A percentile compares a stretch with the other conserved stretches of the same genome.
These are phyloP conservation scores for Pichia inconspicua DNA, from an alignment of 1,139 yeast genomes.

Conservation along the genomic window DNA sequence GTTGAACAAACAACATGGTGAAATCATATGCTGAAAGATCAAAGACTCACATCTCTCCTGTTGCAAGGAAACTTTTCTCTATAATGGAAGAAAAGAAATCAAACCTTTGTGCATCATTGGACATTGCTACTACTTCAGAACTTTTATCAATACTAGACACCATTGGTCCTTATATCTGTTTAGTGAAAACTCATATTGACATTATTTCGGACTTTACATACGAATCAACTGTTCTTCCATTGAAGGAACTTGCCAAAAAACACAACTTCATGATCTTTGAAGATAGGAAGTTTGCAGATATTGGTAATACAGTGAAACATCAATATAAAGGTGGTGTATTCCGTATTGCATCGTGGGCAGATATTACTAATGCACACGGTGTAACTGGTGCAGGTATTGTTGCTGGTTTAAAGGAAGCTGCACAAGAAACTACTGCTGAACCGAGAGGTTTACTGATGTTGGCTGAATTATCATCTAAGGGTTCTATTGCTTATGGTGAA, in stretches of 20 bases:
- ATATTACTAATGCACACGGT: slow-evolving; percentile 95
- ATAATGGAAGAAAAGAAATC: slow-evolving; percentile 77
- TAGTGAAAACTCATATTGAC: slow-evolving; percentile 92
- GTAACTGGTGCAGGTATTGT: slow-evolving; percentile 95
- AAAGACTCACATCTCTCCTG: slow-evolving; percentile 59
- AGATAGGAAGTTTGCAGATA: slow-evolving; percentile 97
- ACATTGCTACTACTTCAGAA: slow-evolving; percentile 72
- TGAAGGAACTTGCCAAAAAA: slow-evolving; percentile 60
- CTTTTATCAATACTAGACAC: slow-evolving; percentile 63
- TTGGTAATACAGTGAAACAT: slow-evolving; percentile 94
- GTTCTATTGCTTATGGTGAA: slow-evolving; percentile 87
- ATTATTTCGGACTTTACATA: slow-evolving; percentile 81
- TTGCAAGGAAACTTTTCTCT: slow-evolving; percentile 65
- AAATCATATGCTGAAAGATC: slow-evolving; percentile 61
- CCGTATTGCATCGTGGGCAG: slow-evolving; percentile 89
- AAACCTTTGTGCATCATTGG: slow-evolving; percentile 94
- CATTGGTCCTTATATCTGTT: slow-evolving; percentile 85
- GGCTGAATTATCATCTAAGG: slow-evolving; percentile 91
- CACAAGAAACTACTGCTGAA: slow-evolving; percentile 47
- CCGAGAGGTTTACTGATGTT: slow-evolving; percentile 91
- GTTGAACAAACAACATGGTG: not conserved
- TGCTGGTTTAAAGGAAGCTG: slow-evolving; percentile 79
- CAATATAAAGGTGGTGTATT: slow-evolving; percentile 90
- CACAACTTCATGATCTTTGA: slow-evolving; percentile 86
- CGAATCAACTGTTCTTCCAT: slow-evolving; percentile 70